Evolutionary conservation across 495 filamentous ascomycete genomes (phyloP).

Genomic region (Aspergillus incahuasiensis): DNA sequence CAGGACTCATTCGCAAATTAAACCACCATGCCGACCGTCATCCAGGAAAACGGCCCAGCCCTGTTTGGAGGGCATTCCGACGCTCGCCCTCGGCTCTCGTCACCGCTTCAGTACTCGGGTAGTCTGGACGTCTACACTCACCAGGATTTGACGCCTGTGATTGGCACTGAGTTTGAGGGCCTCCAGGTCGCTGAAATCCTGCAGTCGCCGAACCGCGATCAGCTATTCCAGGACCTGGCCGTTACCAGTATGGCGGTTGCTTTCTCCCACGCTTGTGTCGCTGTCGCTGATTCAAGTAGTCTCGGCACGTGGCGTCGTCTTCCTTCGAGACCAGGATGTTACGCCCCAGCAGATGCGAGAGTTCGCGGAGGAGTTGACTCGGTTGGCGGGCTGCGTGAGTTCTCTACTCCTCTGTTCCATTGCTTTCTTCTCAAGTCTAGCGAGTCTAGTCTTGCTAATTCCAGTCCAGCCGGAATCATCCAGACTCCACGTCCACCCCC

Average conservation of each 20-base stretch:
- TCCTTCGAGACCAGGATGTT: slow-evolving; percentile 64
- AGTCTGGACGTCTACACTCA: slow-evolving; percentile 45
- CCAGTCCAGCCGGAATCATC: slow-evolving; percentile 48
- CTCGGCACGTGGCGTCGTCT: slow-evolving; percentile 68
- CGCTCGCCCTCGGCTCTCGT: slow-evolving; percentile 16
- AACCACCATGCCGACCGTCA: slow-evolving; percentile 17
- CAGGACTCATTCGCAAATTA: not conserved
- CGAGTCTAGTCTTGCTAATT: not conserved
- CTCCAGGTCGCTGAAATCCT: slow-evolving; percentile 51
- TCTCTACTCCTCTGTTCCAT: too few relatives aligned
- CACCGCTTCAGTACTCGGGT: slow-evolving; percentile 45
- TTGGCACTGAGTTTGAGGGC: slow-evolving; percentile 55
- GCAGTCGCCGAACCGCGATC: slow-evolving; percentile 43
- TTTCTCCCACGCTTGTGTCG: not conserved
- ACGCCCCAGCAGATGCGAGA: slow-evolving; percentile 45
- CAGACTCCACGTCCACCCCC: slow-evolving; percentile 62
- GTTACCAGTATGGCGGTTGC: slow-evolving; percentile 45
- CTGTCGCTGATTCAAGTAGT: slow-evolving; percentile 36
- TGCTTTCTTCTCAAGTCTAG: too few relatives aligned
- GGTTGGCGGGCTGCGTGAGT: slow-evolving; percentile 43
- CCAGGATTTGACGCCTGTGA: slow-evolving; percentile 55
- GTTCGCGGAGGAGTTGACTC: slow-evolving; percentile 21
- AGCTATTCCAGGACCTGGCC: slow-evolving; percentile 55
- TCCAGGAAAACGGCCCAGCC: slow-evolving; percentile 5
- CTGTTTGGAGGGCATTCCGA: slow-evolving; percentile 20